These are phyloP conservation scores for Dendrobium chrysotoxum DNA, from an alignment of 106 monocot species.

Conservation along the genomic window DNA sequence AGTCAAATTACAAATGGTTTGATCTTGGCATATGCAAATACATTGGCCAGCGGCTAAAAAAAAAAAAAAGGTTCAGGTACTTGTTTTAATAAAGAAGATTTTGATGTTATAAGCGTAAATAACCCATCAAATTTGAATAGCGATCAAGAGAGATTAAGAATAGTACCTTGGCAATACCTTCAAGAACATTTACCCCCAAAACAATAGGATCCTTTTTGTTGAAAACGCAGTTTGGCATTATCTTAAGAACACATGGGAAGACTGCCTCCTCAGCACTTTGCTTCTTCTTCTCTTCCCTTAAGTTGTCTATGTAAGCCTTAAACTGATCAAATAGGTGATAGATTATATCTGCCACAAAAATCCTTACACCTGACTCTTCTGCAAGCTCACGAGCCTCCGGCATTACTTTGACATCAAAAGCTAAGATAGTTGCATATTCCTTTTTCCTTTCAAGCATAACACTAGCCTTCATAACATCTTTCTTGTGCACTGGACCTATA, in stretches of 20 bases:
- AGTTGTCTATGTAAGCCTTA: constrained; percentile 79
- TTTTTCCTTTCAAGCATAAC: constrained; percentile 65
- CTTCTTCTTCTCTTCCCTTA: constrained; percentile 91
- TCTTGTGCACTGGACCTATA: constrained; percentile 97
- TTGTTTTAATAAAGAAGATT: neutral
- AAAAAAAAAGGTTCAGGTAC: no score
- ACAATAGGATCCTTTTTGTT: constrained; percentile 99
- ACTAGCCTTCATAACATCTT: constrained; percentile 98
- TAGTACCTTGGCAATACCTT: constrained; percentile 80
- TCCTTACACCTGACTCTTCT: constrained; percentile 67
- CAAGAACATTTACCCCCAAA: constrained; percentile 85
- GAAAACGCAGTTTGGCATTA: constrained; percentile 88
- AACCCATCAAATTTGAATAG: neutral
- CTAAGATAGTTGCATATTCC: constrained; percentile 89
- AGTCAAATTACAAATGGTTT: no score
- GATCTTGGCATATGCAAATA: no score
- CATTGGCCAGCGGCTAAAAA: no score
- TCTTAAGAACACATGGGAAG: constrained; percentile 89
- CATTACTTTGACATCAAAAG: constrained; percentile 95
- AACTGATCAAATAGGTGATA: constrained; percentile 99
- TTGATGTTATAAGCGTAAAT: no score
- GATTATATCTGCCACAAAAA: constrained; percentile 96
- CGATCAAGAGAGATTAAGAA: neutral
- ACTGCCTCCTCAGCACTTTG: constrained; percentile 93
- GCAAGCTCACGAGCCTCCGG: constrained; percentile 84